phyloP scores from a whole-genome alignment of 345 rosid species.

The Triadica sebifera region DNA sequence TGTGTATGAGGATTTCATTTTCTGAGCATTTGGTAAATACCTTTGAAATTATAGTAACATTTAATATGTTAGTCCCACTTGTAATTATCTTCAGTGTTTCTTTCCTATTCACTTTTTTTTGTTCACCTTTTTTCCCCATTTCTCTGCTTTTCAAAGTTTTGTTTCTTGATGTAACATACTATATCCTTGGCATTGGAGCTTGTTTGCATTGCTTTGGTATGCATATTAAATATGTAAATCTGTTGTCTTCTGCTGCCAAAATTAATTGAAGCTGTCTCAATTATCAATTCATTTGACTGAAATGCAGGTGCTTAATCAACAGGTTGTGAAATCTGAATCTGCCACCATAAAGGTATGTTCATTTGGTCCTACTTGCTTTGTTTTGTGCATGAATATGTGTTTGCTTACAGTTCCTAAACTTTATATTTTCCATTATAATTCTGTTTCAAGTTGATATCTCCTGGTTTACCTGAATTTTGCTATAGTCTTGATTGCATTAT shows the following conservation, averaged over 20 bases:
- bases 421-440: neutral
- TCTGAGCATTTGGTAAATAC: neutral
- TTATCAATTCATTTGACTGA: conserved; percentile 6
- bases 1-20: neutral
- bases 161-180: neutral
- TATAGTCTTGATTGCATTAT: neutral
- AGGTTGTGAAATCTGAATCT: conserved; percentile 90
- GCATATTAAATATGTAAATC: neutral
- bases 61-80: neutral
- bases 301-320: conserved; percentile 69
- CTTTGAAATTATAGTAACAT: neutral
- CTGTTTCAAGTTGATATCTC: neutral
- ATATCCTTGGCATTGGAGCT: neutral
- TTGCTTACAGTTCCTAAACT: neutral
- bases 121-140: too few relatives aligned
- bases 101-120: neutral
- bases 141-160: neutral
- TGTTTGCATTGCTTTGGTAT: neutral
- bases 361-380: conserved; percentile 1
- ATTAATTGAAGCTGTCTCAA: neutral
- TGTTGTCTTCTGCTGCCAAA: neutral
- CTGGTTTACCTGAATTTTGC: conserved; percentile 1
- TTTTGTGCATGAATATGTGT: neutral
- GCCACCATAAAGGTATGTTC: conserved; percentile 80
- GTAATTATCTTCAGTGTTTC: neutral